These are phyloP conservation scores for Elsinoe batatas DNA, from an alignment of 2,329 filamentous ascomycete species.

Conservation along the genomic window DNA sequence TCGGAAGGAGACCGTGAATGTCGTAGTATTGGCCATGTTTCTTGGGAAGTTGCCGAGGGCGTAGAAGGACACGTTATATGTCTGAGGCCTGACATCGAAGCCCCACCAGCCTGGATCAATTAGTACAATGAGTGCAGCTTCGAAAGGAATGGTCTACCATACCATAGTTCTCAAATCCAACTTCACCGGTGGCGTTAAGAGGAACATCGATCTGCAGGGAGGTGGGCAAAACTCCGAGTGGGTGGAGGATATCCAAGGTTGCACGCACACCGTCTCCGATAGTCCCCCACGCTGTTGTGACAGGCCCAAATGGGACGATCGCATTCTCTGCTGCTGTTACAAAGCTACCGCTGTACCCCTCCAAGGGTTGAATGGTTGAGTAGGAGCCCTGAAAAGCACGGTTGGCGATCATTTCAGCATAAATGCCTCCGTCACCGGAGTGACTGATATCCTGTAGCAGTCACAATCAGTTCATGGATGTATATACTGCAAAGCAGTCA, in stretches of 20 bases:
- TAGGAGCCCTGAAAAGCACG: constrained; percentile 53
- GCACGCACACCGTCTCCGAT: constrained; percentile 27
- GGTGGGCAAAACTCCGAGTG: constrained; percentile 35
- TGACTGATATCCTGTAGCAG: constrained; percentile 34
- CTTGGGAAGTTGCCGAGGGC: constrained; percentile 30
- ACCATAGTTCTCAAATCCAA: constrained; percentile 41
- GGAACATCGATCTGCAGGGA: constrained; percentile 33
- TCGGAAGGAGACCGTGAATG: constrained; percentile 32
- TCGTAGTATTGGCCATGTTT: constrained; percentile 28
- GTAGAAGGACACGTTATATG: constrained; percentile 44
- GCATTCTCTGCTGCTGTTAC: constrained; percentile 23
- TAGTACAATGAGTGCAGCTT: background rate
- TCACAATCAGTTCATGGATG: background rate
- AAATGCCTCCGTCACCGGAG: constrained; percentile 62
- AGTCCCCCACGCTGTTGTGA: constrained; percentile 22
- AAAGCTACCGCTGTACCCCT: constrained; percentile 20
- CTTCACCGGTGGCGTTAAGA: constrained; percentile 29
- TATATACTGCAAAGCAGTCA: background rate
- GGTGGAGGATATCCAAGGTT: constrained; percentile 32
- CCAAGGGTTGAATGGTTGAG: constrained; percentile 15
- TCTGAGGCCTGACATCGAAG: constrained; percentile 39
- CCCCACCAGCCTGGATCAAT: constrained; percentile 36
- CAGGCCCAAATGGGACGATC: constrained; percentile 24
- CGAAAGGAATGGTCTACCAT: constrained; percentile 1
- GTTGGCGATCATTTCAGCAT: constrained; percentile 61